These are phyloP conservation scores for Priceomyces fermenticarens DNA, from an alignment of 805 yeast species.

Conservation along the genomic window DNA sequence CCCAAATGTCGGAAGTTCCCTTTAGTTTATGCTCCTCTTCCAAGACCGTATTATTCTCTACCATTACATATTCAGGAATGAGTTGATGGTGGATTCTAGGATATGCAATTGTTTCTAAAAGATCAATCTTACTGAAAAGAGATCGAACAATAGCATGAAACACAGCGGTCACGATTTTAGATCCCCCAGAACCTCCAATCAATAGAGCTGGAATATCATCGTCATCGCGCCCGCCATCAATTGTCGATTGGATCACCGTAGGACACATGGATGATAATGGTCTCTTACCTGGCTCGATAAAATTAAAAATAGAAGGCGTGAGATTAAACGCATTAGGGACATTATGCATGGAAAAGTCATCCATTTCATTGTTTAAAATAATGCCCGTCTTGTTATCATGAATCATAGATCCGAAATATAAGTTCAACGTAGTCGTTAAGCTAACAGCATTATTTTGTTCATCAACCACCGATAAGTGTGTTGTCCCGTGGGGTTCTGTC, in stretches of 20 bases:
- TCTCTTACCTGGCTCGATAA: slow-evolving; percentile 68
- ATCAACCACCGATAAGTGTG: slow-evolving; percentile 83
- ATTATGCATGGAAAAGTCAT: slow-evolving; percentile 80
- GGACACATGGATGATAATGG: slow-evolving; percentile 88
- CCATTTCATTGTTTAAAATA: slow-evolving; percentile 88
- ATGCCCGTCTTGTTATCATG: slow-evolving; percentile 82
- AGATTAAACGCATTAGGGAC: slow-evolving; percentile 74
- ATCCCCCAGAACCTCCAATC: slow-evolving; percentile 94
- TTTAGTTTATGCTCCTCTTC: slow-evolving; percentile 25
- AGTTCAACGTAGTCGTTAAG: slow-evolving; percentile 84
- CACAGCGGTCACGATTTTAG: slow-evolving; percentile 77
- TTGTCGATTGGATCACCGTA: slow-evolving; percentile 51
- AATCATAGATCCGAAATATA: slow-evolving; percentile 78
- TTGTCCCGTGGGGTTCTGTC: slow-evolving; percentile 84
- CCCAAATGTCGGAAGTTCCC: slow-evolving; percentile 41
- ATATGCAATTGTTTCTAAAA: slow-evolving; percentile 67
- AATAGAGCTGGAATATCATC: slow-evolving; percentile 51
- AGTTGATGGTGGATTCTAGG: slow-evolving; percentile 92
- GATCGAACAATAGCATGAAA: slow-evolving; percentile 74
- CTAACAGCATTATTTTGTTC: slow-evolving; percentile 71
- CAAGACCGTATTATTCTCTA: slow-evolving; percentile 51
- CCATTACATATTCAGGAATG: slow-evolving; percentile 62
- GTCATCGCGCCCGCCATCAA: slow-evolving; percentile 23
- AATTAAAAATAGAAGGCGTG: slow-evolving; percentile 78
- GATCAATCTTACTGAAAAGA: slow-evolving; percentile 53